Percentiles rank a stretch among this genome's conserved stretches.
These are phyloP conservation scores for Schizophyllum commune DNA, from an alignment of 1,284 basidiomycete species.

Conservation along the genomic window DNA sequence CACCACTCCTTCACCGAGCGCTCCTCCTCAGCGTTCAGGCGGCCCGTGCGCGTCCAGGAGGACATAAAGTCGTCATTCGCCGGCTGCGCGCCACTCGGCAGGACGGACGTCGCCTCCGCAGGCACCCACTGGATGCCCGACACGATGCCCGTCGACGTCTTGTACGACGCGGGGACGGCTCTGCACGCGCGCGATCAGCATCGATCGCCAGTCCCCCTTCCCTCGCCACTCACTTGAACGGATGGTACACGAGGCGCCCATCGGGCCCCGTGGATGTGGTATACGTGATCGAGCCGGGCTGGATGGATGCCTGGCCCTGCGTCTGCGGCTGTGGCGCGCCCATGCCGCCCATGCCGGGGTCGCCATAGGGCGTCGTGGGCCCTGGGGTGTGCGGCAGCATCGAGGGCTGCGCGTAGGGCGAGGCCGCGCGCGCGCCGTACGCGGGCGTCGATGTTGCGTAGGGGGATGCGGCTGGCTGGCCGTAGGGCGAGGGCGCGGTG, in stretches of 20 bases:
- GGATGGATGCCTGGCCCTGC: conserved; percentile 18
- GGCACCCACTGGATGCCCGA: conserved; percentile 73
- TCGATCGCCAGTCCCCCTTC: conserved; percentile 13
- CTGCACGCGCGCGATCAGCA: conserved; percentile 14
- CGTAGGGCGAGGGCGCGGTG: background rate
- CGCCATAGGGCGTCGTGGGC: conserved; percentile 7
- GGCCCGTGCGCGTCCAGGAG: conserved; percentile 39
- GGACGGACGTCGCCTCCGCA: conserved; percentile 51
- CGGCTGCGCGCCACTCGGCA: conserved; percentile 51
- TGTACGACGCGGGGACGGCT: conserved; percentile 29
- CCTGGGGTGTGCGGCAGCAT: background rate
- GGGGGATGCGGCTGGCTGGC: background rate
- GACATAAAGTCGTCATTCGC: conserved; percentile 54
- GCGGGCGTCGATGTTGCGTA: background rate
- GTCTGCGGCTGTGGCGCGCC: conserved; percentile 10
- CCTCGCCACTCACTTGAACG: conserved; percentile 50
- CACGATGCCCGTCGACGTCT: conserved; percentile 57
- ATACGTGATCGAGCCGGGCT: conserved; percentile 59
- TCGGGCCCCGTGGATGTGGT: conserved; percentile 52
- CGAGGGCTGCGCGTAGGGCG: conserved; percentile 19
- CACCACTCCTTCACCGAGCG: conserved; percentile 44
- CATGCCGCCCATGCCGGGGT: conserved; percentile 6
- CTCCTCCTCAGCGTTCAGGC: conserved; percentile 33
- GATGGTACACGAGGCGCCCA: conserved; percentile 55
- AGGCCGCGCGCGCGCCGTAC: background rate